Conservation (phyloP, 371 early-diverging fungal species). For the Syncephalastrum monosporum region DNA sequence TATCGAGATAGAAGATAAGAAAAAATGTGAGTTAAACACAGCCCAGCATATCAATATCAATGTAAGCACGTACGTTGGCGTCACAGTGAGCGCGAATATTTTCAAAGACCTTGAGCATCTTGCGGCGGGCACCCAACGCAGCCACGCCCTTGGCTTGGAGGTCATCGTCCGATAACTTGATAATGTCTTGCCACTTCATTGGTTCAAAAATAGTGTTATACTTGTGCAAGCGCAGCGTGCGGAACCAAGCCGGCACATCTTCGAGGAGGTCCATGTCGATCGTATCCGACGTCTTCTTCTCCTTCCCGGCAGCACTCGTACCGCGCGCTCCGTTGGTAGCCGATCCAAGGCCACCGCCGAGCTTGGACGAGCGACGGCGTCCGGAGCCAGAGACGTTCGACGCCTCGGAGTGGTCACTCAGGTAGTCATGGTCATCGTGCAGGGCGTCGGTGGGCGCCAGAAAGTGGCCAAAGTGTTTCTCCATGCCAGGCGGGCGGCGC, state of each 20-base stretch:
- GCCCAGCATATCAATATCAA: background rate
- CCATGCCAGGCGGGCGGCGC: constrained; percentile 29
- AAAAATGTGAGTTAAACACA: background rate
- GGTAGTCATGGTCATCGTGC: constrained; percentile 38
- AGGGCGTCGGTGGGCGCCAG: constrained; percentile 27
- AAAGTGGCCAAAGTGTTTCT: constrained; percentile 30
- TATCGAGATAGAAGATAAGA: constrained; percentile 4
- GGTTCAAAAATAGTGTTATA: constrained; percentile 86
- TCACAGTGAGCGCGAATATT: constrained; percentile 61
- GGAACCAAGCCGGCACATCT: constrained; percentile 91
- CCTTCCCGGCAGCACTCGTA: constrained; percentile 44
- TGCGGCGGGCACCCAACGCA: constrained; percentile 93
- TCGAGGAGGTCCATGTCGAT: constrained; percentile 73
- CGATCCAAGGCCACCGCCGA: background rate
- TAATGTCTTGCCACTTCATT: constrained; percentile 87
- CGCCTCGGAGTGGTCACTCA: constrained; percentile 53
- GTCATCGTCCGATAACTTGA: constrained; percentile 81
- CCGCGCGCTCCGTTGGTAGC: no score
- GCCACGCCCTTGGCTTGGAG: constrained; percentile 85
- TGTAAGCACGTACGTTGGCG: constrained; percentile 41
- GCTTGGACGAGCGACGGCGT: constrained; percentile 9
- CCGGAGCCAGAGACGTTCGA: constrained; percentile 13
- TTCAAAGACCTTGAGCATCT: constrained; percentile 96
- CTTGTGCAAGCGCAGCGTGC: constrained; percentile 90
- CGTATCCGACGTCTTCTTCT: constrained; percentile 70